phyloP scores from a whole-genome alignment of 192 early-diverging fungal genomes.

The Coemansia sp. region DNA sequence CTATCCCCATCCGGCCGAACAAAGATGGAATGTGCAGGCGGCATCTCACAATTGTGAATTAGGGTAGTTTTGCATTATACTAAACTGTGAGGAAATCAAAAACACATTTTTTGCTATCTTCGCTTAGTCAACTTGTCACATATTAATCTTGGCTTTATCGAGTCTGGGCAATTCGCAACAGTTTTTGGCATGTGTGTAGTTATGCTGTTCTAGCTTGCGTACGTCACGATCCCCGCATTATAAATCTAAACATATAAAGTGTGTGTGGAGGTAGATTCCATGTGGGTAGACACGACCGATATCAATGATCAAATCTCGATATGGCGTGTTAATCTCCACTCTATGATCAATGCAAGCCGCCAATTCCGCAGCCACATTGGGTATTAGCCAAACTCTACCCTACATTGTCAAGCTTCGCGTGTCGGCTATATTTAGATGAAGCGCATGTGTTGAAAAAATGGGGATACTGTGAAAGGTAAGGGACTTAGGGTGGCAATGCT shows the following conservation, averaged over 20 bases:
- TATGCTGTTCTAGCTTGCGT: neutral
- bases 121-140: neutral
- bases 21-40: neutral
- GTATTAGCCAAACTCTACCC: neutral
- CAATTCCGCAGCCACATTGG: conserved; percentile 3
- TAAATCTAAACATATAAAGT: neutral
- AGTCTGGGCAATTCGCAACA: neutral
- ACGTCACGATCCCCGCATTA: neutral
- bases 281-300: neutral
- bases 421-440: neutral
- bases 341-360: neutral
- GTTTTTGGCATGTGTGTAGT: neutral
- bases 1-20: too few relatives aligned
- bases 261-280: neutral
- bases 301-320: neutral
- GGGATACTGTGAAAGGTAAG: conserved; percentile 1
- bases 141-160: neutral
- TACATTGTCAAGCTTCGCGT: neutral
- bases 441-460: neutral
- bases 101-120: neutral
- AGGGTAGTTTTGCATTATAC: neutral
- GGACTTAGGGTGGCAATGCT: neutral
- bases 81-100: neutral
- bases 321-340: neutral
- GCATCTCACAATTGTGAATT: neutral